Evolutionary conservation across 75 land plant genomes (phyloP).

Genomic region (Selaginella tamariscina): DNA sequence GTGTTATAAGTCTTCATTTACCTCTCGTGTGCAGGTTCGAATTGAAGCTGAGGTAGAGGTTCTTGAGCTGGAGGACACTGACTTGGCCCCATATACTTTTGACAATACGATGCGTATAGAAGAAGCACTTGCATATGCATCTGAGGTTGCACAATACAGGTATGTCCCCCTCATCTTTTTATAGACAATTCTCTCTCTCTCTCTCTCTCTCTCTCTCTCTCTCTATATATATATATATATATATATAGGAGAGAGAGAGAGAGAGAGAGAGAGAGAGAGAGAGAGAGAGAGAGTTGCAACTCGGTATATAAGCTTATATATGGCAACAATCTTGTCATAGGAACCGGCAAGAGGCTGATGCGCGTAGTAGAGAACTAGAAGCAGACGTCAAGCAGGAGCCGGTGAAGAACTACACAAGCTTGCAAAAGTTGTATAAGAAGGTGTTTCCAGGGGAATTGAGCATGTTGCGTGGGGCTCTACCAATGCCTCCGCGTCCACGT

Average conservation of each 20-base stretch:
- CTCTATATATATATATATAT: no score
- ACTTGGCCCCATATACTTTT: constrained; percentile 25
- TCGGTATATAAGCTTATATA: no score
- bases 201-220: no score
- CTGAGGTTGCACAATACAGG: constrained; percentile 23
- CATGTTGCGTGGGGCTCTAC: not conserved
- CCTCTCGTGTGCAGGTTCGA: constrained; percentile 18
- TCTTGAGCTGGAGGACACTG: constrained; percentile 25
- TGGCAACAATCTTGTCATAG: no score
- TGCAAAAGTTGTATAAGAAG: not conserved
- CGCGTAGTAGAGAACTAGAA: not conserved
- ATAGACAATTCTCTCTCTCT: no score
- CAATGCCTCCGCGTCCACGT: not conserved
- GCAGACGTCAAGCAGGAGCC: not conserved
- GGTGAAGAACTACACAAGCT: not conserved
- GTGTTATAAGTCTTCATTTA: not conserved
- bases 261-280: not conserved
- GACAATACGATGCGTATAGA: constrained; percentile 25
- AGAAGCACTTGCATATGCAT: constrained; percentile 26
- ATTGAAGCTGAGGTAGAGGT: constrained; percentile 28
- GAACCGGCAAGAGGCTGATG: no score
- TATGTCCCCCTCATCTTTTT: not conserved
- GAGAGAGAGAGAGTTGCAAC: no score
- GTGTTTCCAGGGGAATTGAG: not conserved
- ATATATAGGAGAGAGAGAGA: not conserved